Conservation (phyloP, 208 protist species). For the Leishmania turanica region DNA sequence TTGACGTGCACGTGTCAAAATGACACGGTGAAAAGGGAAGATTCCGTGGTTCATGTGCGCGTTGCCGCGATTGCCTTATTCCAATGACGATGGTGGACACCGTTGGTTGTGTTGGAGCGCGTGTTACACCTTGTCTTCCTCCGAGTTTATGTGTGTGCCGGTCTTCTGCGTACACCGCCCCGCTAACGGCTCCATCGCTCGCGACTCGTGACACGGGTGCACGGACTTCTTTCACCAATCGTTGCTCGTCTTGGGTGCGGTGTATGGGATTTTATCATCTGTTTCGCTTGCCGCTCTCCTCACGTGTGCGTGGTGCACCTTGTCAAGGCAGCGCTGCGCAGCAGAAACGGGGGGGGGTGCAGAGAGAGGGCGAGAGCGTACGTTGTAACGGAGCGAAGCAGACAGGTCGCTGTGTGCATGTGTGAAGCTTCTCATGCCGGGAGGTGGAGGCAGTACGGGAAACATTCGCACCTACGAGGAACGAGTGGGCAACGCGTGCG, state of each 20-base stretch:
- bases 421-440: neutral
- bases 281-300: neutral
- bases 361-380: neutral
- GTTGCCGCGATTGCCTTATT: neutral
- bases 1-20: neutral
- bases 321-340: neutral
- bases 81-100: neutral
- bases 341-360: neutral
- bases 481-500: neutral
- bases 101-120: neutral
- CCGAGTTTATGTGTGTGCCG: neutral
- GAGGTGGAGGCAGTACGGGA: neutral
- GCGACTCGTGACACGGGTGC: neutral
- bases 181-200: neutral
- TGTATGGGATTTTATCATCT: too few relatives aligned
- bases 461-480: neutral
- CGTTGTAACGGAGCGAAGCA: neutral
- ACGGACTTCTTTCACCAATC: neutral
- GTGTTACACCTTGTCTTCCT: neutral
- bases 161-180: neutral
- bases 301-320: neutral
- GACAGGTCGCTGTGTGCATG: neutral
- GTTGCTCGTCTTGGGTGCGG: neutral
- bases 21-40: neutral
- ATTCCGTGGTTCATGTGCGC: neutral